Evolutionary conservation across 2,329 filamentous ascomycete genomes (phyloP), one percentile per base, ranked within the genome.

Genomic region (Herpotrichia juniperi): DNA sequence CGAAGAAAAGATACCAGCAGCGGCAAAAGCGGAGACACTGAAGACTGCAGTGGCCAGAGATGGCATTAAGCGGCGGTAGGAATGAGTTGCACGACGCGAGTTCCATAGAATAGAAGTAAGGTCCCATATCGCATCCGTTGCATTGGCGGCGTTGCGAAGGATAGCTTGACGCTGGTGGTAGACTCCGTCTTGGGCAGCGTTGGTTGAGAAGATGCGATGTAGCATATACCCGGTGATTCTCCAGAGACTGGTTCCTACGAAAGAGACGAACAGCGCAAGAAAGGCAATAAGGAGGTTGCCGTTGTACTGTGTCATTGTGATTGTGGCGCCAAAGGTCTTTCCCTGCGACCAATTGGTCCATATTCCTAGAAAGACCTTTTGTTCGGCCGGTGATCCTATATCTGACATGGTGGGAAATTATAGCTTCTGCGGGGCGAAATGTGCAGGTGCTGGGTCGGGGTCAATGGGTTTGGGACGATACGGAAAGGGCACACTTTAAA

Each of bases 271-370:
- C 19, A 69, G 54, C 6, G 71, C 65, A 2, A 68, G 25, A 40
- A 68, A 69, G 1, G 67, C 63, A 17, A 67, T 67, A 7, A 72
- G 51, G 3, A 73, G 42, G 16, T 50, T 62, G 3, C 62, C 71
- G 42, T 67, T 50, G 1, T 42, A 40, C 2, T 50, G 58, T 1
- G 35, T 56, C 1, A 73, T 48, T 0, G 70, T 74, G 16, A 72
- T 40, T 0, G 69, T 74, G 3, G 55, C 16, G 1, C 71, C 69
- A 2, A 55, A 28, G 6, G 70, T 45, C 3, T 26, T 28, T 2
- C 71, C 68, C 14, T 56, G 46, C 9, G 63, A 65, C 67, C 64
- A 72, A 46, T 73, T 64, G 1, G 56, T 69, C 71, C 71, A 72
- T 16, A 64, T 10, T 8, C 68, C 69, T 9, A 59, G 31, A n/a